A percentile compares a stretch with the other conserved stretches of the same genome.
These are phyloP conservation scores for Myxozyma melibiosi DNA, from an alignment of 805 yeast species.

Conservation along the genomic window DNA sequence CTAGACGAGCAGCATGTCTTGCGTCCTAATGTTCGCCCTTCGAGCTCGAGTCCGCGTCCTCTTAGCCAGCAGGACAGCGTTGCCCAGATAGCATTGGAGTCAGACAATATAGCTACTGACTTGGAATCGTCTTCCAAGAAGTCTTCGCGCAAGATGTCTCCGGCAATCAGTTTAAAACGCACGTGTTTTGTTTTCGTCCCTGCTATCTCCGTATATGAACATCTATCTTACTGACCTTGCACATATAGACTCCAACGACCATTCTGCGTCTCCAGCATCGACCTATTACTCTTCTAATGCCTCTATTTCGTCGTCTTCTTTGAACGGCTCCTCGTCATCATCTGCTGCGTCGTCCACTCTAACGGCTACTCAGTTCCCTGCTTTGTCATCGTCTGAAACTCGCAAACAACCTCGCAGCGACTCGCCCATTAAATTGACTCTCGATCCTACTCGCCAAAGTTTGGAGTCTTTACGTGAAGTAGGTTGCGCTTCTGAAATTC, in stretches of 20 bases:
- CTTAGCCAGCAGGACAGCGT: no score
- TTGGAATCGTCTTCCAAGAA: no score
- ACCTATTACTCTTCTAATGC: background rate
- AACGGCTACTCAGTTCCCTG: background rate
- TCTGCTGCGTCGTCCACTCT: background rate
- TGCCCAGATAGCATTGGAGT: no score
- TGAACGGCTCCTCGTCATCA: background rate
- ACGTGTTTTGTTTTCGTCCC: no score
- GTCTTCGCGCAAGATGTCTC: no score
- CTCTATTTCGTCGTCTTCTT: background rate
- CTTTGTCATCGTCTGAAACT: slow-evolving; percentile 1
- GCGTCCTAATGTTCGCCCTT: background rate
- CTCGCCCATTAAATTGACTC: slow-evolving; percentile 4
- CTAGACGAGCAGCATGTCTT: background rate
- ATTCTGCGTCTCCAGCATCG: background rate
- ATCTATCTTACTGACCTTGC: background rate
- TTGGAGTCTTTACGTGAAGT: slow-evolving; percentile 24
- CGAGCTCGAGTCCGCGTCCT: no score
- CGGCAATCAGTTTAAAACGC: no score
- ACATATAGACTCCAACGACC: background rate
- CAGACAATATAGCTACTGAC: no score
- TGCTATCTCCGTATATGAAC: no score
- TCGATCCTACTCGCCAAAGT: slow-evolving; percentile 9
- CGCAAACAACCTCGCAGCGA: background rate
- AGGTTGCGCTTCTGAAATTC: background rate